Base-by-base conservation (phyloP, 331 rosid species). In the Arachis monticola region DNA sequence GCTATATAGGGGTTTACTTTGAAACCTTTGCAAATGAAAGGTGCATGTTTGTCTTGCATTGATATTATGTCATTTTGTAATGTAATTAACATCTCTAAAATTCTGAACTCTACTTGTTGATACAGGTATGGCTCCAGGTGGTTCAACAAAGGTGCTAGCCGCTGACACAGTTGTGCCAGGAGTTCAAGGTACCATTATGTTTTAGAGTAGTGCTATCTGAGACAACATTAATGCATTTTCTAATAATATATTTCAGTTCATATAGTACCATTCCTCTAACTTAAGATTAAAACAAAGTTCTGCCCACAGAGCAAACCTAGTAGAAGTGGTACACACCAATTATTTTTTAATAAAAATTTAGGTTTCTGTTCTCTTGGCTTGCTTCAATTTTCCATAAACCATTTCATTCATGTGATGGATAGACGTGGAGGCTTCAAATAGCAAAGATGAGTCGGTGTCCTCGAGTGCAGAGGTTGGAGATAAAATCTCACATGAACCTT, bases 21-120 rank as follows among this genome's bases (percentile, higher is more conserved):
- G 85, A 90, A 91, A 83, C 99, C 99, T 66, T 83, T 94, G 82
- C 85, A 86, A 67, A 46, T 91, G 81, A 91, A 94, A 87, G 99
- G 98, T 93, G 79, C 64, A 35, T 52, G 68, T 62, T 75, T 53
- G n/a, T 72, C 67, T 40, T 69, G 55, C 72, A 55, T 53, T 69
- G 60, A 27, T 62, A 73, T 67, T 52, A 48, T 79, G 30, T 67
- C 7, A 67, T 75, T 45, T 61, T 63, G 38, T 67, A 27, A 65
- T 6, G 51, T 58, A 32, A 38, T 62, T 77, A 13, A 68, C 42
- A 55, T 70, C 66, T 44, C 74, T 78, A 40, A 80, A 72, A 61
- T 35, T 44, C 74, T 78, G 45, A 80, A 72, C 22, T 17, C 68
- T 48, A 60, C 38, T 61, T 76, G 35, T 70, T 85, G n/a, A 68